Evolutionary conservation across 768 basidiomycete species (phyloP), one percentile per base, ranked within the genome.

Genomic region (Russula emetica): DNA sequence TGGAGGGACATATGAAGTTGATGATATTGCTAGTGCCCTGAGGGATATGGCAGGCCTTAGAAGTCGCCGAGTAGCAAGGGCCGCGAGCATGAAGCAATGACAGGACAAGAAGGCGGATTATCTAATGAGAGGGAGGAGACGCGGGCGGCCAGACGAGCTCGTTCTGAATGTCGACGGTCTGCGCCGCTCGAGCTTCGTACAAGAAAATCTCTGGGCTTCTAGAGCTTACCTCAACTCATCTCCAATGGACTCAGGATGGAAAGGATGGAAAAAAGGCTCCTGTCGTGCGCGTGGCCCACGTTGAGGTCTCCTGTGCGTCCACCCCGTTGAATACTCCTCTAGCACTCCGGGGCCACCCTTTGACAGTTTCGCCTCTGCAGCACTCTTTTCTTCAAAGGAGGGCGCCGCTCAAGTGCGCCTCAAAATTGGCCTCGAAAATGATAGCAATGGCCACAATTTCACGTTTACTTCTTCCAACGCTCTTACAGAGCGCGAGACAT

Each of bases 311-410:
- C 60, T 85, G 90, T 90, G 63, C 58, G 67, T 58, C 60, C 60
- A 44, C 26, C 34, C 65, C 53, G 57, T 47, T 61, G 60, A 61
- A 53, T 65, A 70, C 58, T 67, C 53, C 66, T 72, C 16, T 14
- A 11, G 26, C 38, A 44, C 10, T 20, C 20, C 10, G 32, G 34
- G 16, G 13, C 3, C 0, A 11, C 45, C 55, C n/a, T 30, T 52
- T 34, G 11, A 53, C 45, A n/a, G 26, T 56, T 13, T 28, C 40
- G 10, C 20, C 10, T 34, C 60, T 28, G 47, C 34, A 90, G 90
- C 90, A 20, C 79, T 94, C 40, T 93, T 92, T 71, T 92, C 88
- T 70, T 92, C 90, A 72, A 94, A 94, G 70, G 87, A 88, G 70
- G 88, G 87, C 59, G 86, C 90, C 6, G 76, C 88, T 0, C 89